Base-by-base conservation (phyloP, 2,329 filamentous ascomycete species). In the Fonsecaea multimorphosa region DNA sequence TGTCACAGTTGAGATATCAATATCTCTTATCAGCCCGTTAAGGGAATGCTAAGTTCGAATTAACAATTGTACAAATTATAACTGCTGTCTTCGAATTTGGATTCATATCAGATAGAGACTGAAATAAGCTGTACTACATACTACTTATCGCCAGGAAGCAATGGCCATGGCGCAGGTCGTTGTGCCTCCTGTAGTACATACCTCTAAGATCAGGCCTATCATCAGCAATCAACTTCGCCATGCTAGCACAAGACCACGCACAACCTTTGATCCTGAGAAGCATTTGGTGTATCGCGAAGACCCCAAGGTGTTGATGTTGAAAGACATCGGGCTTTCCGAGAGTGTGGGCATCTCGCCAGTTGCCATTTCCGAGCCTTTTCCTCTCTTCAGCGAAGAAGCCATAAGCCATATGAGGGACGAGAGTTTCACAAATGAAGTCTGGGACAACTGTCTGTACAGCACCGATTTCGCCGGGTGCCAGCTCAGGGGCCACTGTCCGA, bases 361-460 rank as follows among this genome's bases (percentile, higher is more conserved):
- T 40, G 87, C 86, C 2, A 85, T 86, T 54, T 86, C 86, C 0
- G 82, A 87, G 60, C 86, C 87, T 0, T 89, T 89, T 74, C 80
- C 79, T 0, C 81, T 90, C 14, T 89, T 89, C 74, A 84, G 83
- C 5, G 72, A 81, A 22, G 85, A 87, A 53, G 86, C 87, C 0
- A 81, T 89, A 44, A 75, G 82, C 71, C 80, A 83, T 60, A 88
- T 89, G 80, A 80, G 87, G 60, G 76, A 76, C 0, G 87, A 89
- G 74, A 81, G 88, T 29, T 80, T 88, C 51, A 82, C 81, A 44
- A 76, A 82, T 0, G 79, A 83, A 24, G 85, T 88, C 1, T 78
- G 83, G 57, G 76, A 81, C 1, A 83, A 86, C 54, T 87, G 82
- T 74, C 79, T 80, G 58, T 87, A 82, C 73, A 80, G 81, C 51